Conservation (phyloP, 176 grass and related monocot genomes). For the Leersia perrieri region DNA sequence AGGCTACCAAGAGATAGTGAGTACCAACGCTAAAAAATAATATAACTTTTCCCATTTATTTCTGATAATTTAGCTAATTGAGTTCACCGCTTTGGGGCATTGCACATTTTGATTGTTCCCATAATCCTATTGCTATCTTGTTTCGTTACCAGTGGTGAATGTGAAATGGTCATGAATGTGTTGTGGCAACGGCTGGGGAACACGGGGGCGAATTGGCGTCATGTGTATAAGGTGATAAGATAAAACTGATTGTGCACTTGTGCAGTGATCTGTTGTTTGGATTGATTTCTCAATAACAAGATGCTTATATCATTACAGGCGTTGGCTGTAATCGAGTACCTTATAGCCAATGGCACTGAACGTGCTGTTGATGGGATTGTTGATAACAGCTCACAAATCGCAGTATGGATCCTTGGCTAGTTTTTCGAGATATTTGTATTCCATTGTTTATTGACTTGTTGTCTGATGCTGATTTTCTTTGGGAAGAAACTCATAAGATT, state of each 20-base stretch:
- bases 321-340: constrained; percentile 67
- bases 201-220: constrained; percentile 64
- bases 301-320: constrained; percentile 42
- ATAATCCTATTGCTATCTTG: not conserved
- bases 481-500: constrained; percentile 53
- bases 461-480: constrained; percentile 1
- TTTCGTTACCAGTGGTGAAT: constrained; percentile 52
- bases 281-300: not conserved
- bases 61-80: not conserved
- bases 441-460: not conserved
- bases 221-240: constrained; percentile 68
- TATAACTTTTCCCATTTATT: not conserved
- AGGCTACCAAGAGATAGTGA: constrained; percentile 56
- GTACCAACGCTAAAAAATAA: not conserved
- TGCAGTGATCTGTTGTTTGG: not conserved
- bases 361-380: constrained; percentile 52
- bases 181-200: constrained; percentile 58
- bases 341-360: constrained; percentile 71
- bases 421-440: not conserved
- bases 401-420: constrained; percentile 31
- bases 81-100: not conserved
- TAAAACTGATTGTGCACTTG: not conserved
- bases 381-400: constrained; percentile 63
- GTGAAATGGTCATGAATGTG: constrained; percentile 57
- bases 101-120: not conserved